Evolutionary conservation across 148 eudicot genomes (phyloP).

Genomic region (Fagopyrum esculentum): DNA sequence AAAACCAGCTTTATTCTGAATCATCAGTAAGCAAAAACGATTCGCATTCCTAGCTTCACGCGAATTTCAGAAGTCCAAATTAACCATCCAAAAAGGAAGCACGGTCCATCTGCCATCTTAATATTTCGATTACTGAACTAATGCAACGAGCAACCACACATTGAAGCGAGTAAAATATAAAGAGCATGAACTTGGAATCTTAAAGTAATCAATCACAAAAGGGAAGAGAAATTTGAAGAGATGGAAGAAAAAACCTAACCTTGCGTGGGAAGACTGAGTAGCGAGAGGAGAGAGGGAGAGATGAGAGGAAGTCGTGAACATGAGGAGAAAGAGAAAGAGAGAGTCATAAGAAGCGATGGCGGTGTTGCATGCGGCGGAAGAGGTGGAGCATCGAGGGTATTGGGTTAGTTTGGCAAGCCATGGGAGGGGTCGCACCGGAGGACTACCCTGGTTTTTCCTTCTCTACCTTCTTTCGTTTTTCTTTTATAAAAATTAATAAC

Average conservation of each 20-base stretch:
- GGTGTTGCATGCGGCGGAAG: conserved; percentile 8
- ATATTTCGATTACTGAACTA: background rate
- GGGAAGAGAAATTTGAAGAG: background rate
- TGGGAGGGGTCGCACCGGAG: conserved; percentile 7
- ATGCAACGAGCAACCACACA: background rate
- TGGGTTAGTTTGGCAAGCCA: background rate
- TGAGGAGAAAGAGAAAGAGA: background rate
- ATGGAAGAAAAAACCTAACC: conserved; percentile 8
- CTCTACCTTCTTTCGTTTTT: background rate
- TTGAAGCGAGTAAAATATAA: background rate
- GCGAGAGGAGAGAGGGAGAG: conserved; percentile 2
- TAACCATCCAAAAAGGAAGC: background rate
- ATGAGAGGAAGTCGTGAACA: background rate
- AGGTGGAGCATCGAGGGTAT: background rate
- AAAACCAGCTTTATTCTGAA: background rate
- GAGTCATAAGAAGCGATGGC: background rate
- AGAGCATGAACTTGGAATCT: background rate
- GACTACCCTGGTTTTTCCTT: background rate
- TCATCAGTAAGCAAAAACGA: background rate
- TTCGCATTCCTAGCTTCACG: background rate
- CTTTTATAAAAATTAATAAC: background rate
- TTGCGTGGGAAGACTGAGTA: background rate
- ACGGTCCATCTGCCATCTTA: background rate
- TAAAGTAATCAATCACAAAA: background rate
- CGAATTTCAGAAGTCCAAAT: background rate